These are phyloP conservation scores for Barnettozyma pratensis DNA, from an alignment of 805 yeast species.

Conservation along the genomic window DNA sequence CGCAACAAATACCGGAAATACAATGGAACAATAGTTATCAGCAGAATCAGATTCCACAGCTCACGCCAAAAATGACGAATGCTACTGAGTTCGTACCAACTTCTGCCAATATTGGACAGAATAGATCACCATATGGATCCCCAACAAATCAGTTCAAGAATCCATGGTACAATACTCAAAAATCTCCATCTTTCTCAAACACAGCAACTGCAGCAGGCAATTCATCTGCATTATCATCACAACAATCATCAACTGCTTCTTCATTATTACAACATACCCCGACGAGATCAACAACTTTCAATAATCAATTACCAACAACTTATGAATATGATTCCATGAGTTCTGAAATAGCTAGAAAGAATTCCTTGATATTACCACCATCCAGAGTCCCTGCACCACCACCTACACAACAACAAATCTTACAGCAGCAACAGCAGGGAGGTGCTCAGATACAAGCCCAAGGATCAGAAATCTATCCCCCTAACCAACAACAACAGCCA, in stretches of 20 bases:
- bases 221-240: constrained; percentile 2
- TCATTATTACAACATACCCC: constrained; percentile 16
- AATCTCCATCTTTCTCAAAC: constrained; percentile 11
- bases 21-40: constrained; percentile 22
- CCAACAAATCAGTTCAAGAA: constrained; percentile 26
- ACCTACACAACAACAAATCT: constrained; percentile 23
- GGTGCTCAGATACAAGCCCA: neutral
- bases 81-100: constrained; percentile 5
- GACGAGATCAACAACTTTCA: constrained; percentile 17
- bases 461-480: neutral
- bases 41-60: constrained; percentile 15
- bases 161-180: constrained; percentile 21
- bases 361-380: constrained; percentile 35
- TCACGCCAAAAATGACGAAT: constrained; percentile 17
- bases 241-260: neutral
- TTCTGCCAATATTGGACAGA: neutral
- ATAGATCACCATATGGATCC: constrained; percentile 23
- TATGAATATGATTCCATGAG: constrained; percentile 36
- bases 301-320: constrained; percentile 41
- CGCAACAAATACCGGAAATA: constrained; percentile 12
- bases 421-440: neutral
- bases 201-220: constrained; percentile 1
- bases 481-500: constrained; percentile 1
- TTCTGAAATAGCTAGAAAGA: constrained; percentile 14
- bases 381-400: constrained; percentile 41